These are phyloP conservation scores for Lonicera japonica DNA, from an alignment of 129 eudicot genomes.

Conservation along the genomic window DNA sequence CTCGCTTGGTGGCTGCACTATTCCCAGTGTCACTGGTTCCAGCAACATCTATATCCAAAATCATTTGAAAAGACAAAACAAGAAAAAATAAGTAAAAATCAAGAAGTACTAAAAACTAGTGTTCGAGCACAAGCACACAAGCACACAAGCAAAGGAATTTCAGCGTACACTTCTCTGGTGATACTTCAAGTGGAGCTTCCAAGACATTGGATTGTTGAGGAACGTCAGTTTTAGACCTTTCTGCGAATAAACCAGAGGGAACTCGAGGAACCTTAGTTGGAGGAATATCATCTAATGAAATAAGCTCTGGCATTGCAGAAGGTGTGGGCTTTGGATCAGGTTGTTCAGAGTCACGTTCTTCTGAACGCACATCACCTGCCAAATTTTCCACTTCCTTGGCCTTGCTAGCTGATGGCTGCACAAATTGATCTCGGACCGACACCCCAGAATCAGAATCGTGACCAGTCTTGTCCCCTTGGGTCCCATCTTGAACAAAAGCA, in stretches of 20 bases:
- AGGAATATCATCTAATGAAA: slow-evolving; percentile 25
- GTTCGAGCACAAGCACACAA: background rate
- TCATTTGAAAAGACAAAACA: slow-evolving; percentile 2
- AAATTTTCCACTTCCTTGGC: slow-evolving; percentile 20
- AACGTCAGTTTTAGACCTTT: slow-evolving; percentile 1
- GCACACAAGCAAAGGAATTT: background rate
- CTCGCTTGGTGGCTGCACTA: background rate
- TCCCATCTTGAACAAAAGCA: slow-evolving; percentile 9
- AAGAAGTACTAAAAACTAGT: background rate
- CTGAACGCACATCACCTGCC: slow-evolving; percentile 18
- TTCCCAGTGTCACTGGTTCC: slow-evolving; percentile 2
- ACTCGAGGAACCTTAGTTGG: slow-evolving; percentile 5
- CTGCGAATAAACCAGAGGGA: slow-evolving; percentile 10
- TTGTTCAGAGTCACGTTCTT: slow-evolving; percentile 32
- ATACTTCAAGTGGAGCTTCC: slow-evolving; percentile 9
- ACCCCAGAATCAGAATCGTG: slow-evolving; percentile 24
- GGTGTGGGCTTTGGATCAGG: slow-evolving; percentile 11
- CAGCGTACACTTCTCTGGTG: slow-evolving; percentile 26
- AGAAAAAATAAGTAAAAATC: slow-evolving; percentile 5
- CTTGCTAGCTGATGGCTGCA: slow-evolving; percentile 21
- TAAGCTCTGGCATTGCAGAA: slow-evolving; percentile 21
- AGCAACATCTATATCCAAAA: slow-evolving; percentile 10
- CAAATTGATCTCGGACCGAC: slow-evolving; percentile 19
- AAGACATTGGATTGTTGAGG: slow-evolving; percentile 14
- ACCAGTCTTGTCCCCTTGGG: slow-evolving; percentile 17